These are phyloP conservation scores for Peronospora farinosa DNA, from an alignment of 352 stramenopile genomes.

Conservation along the genomic window DNA sequence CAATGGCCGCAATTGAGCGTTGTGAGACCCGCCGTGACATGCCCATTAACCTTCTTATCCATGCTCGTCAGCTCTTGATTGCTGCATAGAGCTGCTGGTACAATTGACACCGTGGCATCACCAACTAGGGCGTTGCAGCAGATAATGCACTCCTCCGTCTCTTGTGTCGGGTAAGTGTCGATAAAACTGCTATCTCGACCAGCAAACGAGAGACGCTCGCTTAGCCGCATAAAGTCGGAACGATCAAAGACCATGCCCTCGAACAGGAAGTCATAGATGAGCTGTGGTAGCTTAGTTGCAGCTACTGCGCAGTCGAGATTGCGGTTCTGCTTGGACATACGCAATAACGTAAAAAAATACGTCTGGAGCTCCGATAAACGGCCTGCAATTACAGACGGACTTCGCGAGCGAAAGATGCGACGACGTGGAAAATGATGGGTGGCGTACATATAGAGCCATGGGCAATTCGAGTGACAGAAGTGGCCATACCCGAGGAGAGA, in stretches of 20 bases:
- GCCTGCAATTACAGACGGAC: conserved; percentile 52
- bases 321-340: conserved; percentile 55
- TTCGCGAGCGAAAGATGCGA: conserved; percentile 66
- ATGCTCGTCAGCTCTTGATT: conserved; percentile 12
- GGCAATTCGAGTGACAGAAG: conserved; percentile 72
- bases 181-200: conserved; percentile 29
- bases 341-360: conserved; percentile 63
- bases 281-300: conserved; percentile 47
- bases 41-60: conserved; percentile 25
- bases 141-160: conserved; percentile 53
- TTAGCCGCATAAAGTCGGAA: conserved; percentile 57
- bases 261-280: conserved; percentile 78
- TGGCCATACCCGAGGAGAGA: conserved; percentile 66
- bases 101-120: conserved; percentile 34
- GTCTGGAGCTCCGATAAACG: conserved; percentile 54
- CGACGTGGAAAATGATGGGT: conserved; percentile 73
- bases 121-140: conserved; percentile 41
- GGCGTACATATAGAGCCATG: conserved; percentile 79
- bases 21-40: conserved; percentile 46
- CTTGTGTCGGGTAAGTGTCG: conserved; percentile 26
- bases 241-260: conserved; percentile 77
- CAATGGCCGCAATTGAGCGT: conserved; percentile 75
- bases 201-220: conserved; percentile 42
- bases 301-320: conserved; percentile 55
- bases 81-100: conserved; percentile 21